A percentile compares a stretch with the other conserved stretches of the same genome.
These are phyloP conservation scores for Condylostoma magnum DNA, from an alignment of 169 alveolate species.

Conservation along the genomic window DNA sequence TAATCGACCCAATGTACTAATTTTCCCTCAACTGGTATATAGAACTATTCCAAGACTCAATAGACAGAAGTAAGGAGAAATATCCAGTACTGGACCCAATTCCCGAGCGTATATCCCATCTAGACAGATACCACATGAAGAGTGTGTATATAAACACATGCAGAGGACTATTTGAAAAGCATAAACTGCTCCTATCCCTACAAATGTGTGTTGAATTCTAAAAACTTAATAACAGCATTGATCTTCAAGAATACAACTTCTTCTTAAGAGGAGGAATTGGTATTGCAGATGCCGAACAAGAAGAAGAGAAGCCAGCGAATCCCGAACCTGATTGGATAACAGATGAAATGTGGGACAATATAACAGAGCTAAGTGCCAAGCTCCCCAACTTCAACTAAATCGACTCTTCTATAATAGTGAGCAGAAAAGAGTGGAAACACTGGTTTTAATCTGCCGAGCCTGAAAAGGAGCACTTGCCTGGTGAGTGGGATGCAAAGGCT, in stretches of 20 bases:
- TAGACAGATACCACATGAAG: constrained; percentile 77
- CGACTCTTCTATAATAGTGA: constrained; percentile 86
- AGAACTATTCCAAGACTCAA: constrained; percentile 81
- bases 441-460: constrained; percentile 80
- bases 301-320: constrained; percentile 84
- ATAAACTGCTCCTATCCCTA: constrained; percentile 88
- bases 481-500: constrained; percentile 94
- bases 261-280: constrained; percentile 89
- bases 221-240: constrained; percentile 73
- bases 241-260: constrained; percentile 84
- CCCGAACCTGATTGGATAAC: constrained; percentile 91
- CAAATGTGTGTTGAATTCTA: constrained; percentile 84
- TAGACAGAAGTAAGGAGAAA: constrained; percentile 72
- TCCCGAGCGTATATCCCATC: constrained; percentile 78
- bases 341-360: constrained; percentile 85
- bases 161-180: constrained; percentile 91
- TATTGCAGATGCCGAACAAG: constrained; percentile 73
- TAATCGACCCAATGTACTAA: constrained; percentile 94
- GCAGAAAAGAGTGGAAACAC: constrained; percentile 83
- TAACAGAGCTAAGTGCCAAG: constrained; percentile 80
- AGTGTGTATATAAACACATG: constrained; percentile 78
- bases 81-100: constrained; percentile 53
- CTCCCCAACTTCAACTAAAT: constrained; percentile 85
- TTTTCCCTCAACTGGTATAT: constrained; percentile 91
- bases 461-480: constrained; percentile 91